Conservation (phyloP, 228 moss, liverwort and hornwort species). For the Sphagnum magellanicum region DNA sequence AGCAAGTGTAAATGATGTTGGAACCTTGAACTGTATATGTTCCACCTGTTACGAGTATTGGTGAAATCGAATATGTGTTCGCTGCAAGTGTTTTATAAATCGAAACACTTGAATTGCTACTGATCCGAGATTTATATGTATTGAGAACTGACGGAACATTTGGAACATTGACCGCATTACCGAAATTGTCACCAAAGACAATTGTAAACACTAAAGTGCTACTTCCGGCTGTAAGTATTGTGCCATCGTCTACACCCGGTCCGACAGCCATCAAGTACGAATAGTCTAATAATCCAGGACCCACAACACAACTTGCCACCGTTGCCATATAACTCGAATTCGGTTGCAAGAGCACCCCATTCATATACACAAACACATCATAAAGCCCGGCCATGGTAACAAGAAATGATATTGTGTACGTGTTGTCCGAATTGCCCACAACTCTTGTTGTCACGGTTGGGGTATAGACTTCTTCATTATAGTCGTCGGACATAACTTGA, state of each 20-base stretch:
- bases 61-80: constrained; percentile 13
- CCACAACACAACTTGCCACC: constrained; percentile 28
- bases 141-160: constrained; percentile 13
- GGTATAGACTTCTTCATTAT: not conserved
- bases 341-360: constrained; percentile 23
- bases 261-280: constrained; percentile 23
- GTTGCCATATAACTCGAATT: constrained; percentile 17
- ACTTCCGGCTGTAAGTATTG: not conserved
- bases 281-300: constrained; percentile 25
- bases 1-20: constrained; percentile 15
- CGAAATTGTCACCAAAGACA: constrained; percentile 40
- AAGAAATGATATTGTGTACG: constrained; percentile 40
- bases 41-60: constrained; percentile 1
- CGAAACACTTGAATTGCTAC: constrained; percentile 11
- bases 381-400: constrained; percentile 29
- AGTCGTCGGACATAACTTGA: constrained; percentile 1
- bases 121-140: constrained; percentile 13
- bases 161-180: constrained; percentile 26
- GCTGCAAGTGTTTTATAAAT: constrained; percentile 20
- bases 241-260: constrained; percentile 15
- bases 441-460: constrained; percentile 10
- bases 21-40: constrained; percentile 22
- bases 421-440: constrained; percentile 41
- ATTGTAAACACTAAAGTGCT: constrained; percentile 27
- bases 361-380: constrained; percentile 43